Percentiles rank a stretch among this genome's conserved stretches.
These are phyloP conservation scores for Eremochloa ophiuroides DNA, from an alignment of 176 grass and related monocot genomes.

Conservation along the genomic window DNA sequence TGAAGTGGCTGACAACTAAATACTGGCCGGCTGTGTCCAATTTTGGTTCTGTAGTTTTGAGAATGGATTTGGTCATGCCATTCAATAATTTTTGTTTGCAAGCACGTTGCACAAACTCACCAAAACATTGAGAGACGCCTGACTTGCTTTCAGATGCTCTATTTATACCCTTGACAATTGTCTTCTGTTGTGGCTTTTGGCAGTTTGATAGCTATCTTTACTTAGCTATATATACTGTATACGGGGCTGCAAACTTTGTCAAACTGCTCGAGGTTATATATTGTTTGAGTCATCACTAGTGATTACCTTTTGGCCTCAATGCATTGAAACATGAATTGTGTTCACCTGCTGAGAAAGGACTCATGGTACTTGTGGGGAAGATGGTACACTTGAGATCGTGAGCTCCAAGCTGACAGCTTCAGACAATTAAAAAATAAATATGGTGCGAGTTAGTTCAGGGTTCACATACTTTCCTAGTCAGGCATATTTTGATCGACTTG, in stretches of 20 bases:
- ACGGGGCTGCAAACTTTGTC: not conserved
- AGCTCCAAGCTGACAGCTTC: too few relatives aligned
- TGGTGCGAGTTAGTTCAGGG: too few relatives aligned
- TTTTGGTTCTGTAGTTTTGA: slow-evolving; percentile 53
- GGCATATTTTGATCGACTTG: too few relatives aligned
- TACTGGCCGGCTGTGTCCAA: slow-evolving; percentile 10
- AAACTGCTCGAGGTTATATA: not conserved
- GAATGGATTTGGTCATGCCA: not conserved
- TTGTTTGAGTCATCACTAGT: not conserved
- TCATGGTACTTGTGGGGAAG: not conserved
- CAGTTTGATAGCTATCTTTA: slow-evolving; percentile 13
- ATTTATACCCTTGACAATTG: slow-evolving; percentile 1
- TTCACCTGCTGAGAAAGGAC: not conserved
- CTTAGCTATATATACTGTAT: not conserved
- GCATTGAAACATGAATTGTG: not conserved
- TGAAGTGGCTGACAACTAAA: slow-evolving; percentile 65
- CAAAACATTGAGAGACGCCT: not conserved
- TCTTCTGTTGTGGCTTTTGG: not conserved
- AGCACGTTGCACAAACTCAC: slow-evolving; percentile 22
- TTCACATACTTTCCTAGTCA: too few relatives aligned
- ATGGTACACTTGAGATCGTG: too few relatives aligned
- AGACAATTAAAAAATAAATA: too few relatives aligned
- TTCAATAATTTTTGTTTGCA: slow-evolving; percentile 38
- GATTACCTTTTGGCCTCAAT: not conserved
- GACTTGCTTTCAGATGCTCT: not conserved